A percentile compares a stretch with the other conserved stretches of the same genome.
phyloP scores from a whole-genome alignment of 1,139 yeast genomes.

The Scheffersomyces titani region DNA sequence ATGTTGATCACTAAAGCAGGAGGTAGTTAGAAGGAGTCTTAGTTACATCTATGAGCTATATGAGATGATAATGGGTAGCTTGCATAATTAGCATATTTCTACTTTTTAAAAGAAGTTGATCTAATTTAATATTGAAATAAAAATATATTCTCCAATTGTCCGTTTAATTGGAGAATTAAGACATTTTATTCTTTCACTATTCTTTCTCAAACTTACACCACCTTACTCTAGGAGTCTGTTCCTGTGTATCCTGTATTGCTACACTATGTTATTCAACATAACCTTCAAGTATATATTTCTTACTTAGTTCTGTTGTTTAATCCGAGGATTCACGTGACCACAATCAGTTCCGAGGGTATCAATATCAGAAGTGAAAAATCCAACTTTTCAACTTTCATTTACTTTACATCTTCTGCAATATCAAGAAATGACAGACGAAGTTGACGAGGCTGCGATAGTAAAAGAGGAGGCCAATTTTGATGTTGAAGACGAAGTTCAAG shows the following conservation, averaged over 20 bases:
- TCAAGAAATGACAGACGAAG: background rate
- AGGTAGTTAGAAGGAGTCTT: background rate
- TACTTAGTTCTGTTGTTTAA: too few relatives aligned
- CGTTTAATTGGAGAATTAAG: too few relatives aligned
- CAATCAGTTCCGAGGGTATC: background rate
- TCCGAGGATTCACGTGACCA: background rate
- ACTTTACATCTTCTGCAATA: background rate
- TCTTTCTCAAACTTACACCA: too few relatives aligned
- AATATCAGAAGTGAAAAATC: background rate
- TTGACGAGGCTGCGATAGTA: background rate
- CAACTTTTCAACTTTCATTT: background rate
- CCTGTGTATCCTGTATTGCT: too few relatives aligned
- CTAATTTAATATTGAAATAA: too few relatives aligned
- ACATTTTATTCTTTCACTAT: too few relatives aligned
- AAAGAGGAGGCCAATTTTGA: constrained; percentile 6
- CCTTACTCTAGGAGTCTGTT: too few relatives aligned
- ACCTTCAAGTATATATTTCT: background rate
- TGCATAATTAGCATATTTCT: too few relatives aligned
- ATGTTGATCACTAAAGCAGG: background rate
- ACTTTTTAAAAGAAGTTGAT: too few relatives aligned
- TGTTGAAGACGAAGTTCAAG: constrained; percentile 64
- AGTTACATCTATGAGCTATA: background rate
- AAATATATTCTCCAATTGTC: too few relatives aligned
- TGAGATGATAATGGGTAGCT: background rate
- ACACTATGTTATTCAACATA: too few relatives aligned